phyloP scores from a whole-genome alignment of 1,139 yeast genomes.

The Nakaseomyces bracarensis region DNA sequence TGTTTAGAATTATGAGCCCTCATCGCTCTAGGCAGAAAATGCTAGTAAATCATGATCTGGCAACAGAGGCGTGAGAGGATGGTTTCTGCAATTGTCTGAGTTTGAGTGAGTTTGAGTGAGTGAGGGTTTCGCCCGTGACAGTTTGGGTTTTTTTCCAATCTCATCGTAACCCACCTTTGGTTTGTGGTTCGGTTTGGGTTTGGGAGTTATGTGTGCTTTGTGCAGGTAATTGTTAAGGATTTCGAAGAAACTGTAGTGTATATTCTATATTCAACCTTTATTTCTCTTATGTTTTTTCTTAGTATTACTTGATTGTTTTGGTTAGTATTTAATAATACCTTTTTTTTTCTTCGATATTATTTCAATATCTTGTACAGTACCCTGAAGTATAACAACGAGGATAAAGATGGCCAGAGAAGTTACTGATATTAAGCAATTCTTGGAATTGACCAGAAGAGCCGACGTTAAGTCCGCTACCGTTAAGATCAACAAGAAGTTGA shows the following conservation, averaged over 20 bases:
- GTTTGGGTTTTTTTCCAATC: no score
- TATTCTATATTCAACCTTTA: background rate
- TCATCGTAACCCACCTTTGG: background rate
- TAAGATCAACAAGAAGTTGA: conserved; percentile 81
- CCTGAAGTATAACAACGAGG: background rate
- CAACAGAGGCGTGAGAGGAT: no score
- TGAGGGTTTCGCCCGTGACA: no score
- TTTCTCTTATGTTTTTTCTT: background rate
- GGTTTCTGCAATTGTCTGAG: no score
- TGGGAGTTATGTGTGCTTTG: background rate
- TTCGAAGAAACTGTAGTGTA: background rate
- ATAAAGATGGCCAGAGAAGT: conserved; percentile 49
- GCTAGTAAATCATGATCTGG: no score
- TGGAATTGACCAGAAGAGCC: conserved; percentile 95
- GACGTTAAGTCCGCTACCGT: conserved; percentile 91
- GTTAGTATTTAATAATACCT: background rate
- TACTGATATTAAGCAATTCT: conserved; percentile 95
- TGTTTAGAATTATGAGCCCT: no score
- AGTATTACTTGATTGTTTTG: background rate
- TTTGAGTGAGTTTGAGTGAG: no score
- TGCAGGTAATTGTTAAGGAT: background rate
- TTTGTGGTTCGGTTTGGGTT: background rate
- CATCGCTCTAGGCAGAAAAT: no score
- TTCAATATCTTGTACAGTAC: background rate
- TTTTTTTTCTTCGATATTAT: background rate